phyloP scores from a whole-genome alignment of 768 basidiomycete species.

The Royoungia palumana region DNA sequence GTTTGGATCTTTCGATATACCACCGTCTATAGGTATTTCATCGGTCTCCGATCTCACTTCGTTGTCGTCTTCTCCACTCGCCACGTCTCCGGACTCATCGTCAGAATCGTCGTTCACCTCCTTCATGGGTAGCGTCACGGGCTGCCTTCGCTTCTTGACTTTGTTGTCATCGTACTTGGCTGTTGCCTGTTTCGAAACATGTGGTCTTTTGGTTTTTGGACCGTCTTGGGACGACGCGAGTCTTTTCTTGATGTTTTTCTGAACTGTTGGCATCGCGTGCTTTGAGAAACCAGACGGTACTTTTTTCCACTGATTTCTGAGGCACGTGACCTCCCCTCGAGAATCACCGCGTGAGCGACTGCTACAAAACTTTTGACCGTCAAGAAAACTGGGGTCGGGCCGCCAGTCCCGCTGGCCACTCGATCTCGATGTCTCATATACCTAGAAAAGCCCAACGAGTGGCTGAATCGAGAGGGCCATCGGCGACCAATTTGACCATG shows the following conservation, averaged over 20 bases:
- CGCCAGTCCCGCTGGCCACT: too few relatives aligned
- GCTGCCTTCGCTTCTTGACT: slow-evolving; percentile 57
- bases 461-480: neutral
- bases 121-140: slow-evolving; percentile 45
- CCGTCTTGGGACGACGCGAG: slow-evolving; percentile 44
- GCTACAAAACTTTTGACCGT: too few relatives aligned
- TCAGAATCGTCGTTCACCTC: slow-evolving; percentile 38
- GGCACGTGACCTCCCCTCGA: slow-evolving; percentile 17
- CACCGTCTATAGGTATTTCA: slow-evolving; percentile 29
- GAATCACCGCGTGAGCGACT: too few relatives aligned
- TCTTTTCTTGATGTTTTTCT: slow-evolving; percentile 51
- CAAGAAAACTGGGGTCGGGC: too few relatives aligned
- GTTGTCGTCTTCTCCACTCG: slow-evolving; percentile 28
- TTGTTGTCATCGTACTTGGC: slow-evolving; percentile 27
- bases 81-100: slow-evolving; percentile 33
- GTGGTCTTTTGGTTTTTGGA: slow-evolving; percentile 51
- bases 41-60: slow-evolving; percentile 26
- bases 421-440: too few relatives aligned
- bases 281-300: too few relatives aligned
- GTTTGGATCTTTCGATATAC: slow-evolving; percentile 50
- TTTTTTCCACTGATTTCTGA: neutral
- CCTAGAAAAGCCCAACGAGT: too few relatives aligned
- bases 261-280: slow-evolving; percentile 37
- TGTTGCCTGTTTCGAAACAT: slow-evolving; percentile 35
- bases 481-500: neutral